phyloP scores from a whole-genome alignment of 768 basidiomycete species.

The Punctularia strigosozonata region DNA sequence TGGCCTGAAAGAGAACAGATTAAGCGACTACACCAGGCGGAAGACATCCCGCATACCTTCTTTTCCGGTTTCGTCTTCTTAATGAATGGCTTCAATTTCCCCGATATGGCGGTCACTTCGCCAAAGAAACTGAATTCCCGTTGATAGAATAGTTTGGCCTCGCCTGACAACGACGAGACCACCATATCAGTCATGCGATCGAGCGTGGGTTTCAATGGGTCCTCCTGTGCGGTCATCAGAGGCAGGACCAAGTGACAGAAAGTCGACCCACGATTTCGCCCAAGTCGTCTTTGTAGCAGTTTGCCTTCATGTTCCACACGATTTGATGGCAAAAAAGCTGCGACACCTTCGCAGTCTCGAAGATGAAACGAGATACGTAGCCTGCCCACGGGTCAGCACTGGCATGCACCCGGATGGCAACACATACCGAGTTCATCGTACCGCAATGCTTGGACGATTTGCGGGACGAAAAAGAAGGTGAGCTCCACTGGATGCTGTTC shows the following conservation, averaged over 20 bases:
- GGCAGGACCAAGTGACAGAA: background rate
- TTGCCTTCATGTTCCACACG: conserved; percentile 99
- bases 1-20: conserved; percentile 44
- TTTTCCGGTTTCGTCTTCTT: conserved; percentile 94
- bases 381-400: conserved; percentile 30
- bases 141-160: conserved; percentile 82
- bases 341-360: conserved; percentile 94
- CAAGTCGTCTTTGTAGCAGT: conserved; percentile 85
- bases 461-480: conserved; percentile 98
- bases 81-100: conserved; percentile 93
- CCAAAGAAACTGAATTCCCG: conserved; percentile 93
- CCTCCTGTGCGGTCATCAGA: conserved; percentile 43
- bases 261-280: conserved; percentile 58
- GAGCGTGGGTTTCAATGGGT: conserved; percentile 93
- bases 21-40: conserved; percentile 2
- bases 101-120: conserved; percentile 95
- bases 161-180: conserved; percentile 77
- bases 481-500: conserved; percentile 91
- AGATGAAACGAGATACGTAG: conserved; percentile 91
- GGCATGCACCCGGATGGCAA: background rate
- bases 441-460: conserved; percentile 93
- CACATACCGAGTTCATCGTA: conserved; percentile 73
- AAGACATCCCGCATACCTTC: conserved; percentile 44
- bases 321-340: conserved; percentile 99
- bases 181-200: conserved; percentile 76